Evolutionary conservation across 1,284 basidiomycete genomes (phyloP).

Genomic region (Polyporus tsugae): DNA sequence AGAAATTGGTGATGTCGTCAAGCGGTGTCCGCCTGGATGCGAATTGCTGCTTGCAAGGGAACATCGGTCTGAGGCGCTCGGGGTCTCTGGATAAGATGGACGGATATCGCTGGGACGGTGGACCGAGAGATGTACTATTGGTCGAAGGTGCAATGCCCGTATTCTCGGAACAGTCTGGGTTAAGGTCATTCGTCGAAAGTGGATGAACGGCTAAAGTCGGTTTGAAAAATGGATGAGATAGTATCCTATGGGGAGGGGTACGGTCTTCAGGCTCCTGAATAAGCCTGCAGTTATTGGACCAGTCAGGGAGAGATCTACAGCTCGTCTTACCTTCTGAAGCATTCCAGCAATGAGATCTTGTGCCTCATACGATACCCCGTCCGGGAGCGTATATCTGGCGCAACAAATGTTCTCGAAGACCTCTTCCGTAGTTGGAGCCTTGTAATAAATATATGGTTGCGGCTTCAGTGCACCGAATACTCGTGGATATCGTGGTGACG

Average conservation of each 20-base stretch:
- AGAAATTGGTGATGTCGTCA: constrained; percentile 27
- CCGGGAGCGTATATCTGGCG: constrained; percentile 24
- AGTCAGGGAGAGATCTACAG: not conserved
- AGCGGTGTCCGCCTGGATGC: constrained; percentile 18
- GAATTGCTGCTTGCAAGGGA: constrained; percentile 1
- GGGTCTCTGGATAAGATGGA: constrained; percentile 18
- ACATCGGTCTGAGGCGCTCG: constrained; percentile 7
- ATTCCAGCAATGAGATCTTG: constrained; percentile 34
- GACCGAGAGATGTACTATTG: too few relatives aligned
- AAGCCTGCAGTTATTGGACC: not conserved
- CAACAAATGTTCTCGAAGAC: constrained; percentile 34
- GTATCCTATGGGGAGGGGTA: constrained; percentile 33
- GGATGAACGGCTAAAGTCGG: constrained; percentile 23
- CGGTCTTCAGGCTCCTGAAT: constrained; percentile 35
- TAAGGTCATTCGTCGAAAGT: not conserved
- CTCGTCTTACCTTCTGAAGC: constrained; percentile 33
- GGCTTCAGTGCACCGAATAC: not conserved
- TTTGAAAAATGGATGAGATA: constrained; percentile 37
- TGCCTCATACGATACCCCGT: constrained; percentile 24
- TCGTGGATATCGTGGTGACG: not conserved
- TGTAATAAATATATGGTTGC: not conserved
- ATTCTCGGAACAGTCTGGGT: not conserved
- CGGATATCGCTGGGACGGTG: constrained; percentile 16
- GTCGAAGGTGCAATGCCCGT: not conserved
- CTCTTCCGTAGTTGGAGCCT: constrained; percentile 26